A percentile compares a stretch with the other conserved stretches of the same genome.
phyloP scores from a whole-genome alignment of 2,329 filamentous ascomycete species.

The Monosporascus sp. region DNA sequence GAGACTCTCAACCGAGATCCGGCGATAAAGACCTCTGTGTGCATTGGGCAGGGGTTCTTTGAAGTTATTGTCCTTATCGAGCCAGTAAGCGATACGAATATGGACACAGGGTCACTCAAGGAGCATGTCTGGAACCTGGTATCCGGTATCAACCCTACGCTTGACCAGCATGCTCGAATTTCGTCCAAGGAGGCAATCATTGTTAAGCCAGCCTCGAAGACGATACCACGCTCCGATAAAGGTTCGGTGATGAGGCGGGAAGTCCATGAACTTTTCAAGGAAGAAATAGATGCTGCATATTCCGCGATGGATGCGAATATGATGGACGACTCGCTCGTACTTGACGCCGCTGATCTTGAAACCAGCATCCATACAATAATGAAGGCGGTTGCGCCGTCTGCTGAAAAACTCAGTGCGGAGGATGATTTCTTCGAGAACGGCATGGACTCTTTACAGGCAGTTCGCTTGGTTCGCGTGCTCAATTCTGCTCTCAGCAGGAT shows the following conservation, averaged over 20 bases:
- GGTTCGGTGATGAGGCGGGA: conserved; percentile 11
- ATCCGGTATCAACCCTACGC: conserved; percentile 3
- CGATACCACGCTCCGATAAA: conserved; percentile 14
- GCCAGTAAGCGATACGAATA: not conserved
- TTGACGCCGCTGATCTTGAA: conserved; percentile 7
- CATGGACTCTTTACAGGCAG: conserved; percentile 25
- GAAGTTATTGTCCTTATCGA: conserved; percentile 14
- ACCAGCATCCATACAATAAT: conserved; percentile 9
- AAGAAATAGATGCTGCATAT: conserved; percentile 17
- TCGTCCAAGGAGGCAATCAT: conserved; percentile 7
- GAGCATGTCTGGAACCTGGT: conserved; percentile 9
- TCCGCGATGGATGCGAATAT: conserved; percentile 7
- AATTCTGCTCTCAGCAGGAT: not conserved
- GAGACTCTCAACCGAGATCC: conserved; percentile 1
- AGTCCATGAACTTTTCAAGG: conserved; percentile 9
- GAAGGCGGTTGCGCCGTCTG: conserved; percentile 3
- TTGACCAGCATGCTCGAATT: conserved; percentile 14
- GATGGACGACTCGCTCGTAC: not conserved
- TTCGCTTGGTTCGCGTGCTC: conserved; percentile 13
- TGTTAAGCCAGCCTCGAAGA: conserved; percentile 5
- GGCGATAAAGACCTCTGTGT: conserved; percentile 6
- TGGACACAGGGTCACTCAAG: not conserved
- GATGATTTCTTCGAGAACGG: conserved; percentile 25
- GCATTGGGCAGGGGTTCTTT: conserved; percentile 11
- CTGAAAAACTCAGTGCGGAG: conserved; percentile 2